Percentiles rank a stretch among this genome's conserved stretches.
These are phyloP conservation scores for Tricholoma furcatifolium DNA, from an alignment of 768 basidiomycete genomes.

Conservation along the genomic window DNA sequence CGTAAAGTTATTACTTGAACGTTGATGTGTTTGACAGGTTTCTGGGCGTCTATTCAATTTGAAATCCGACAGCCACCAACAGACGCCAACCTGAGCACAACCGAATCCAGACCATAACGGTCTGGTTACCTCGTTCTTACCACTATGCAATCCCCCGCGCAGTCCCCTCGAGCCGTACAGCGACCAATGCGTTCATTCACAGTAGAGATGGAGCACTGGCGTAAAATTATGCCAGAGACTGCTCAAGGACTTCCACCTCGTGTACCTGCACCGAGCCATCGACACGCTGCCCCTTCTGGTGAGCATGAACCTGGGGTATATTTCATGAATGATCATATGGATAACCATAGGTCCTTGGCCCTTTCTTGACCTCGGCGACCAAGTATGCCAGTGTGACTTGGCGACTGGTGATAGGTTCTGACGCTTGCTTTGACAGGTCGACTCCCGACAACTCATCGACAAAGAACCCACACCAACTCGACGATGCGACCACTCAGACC, in stretches of 20 bases:
- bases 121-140: not conserved
- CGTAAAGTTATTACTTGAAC: no score
- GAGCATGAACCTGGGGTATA: slow-evolving; percentile 16
- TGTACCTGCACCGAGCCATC: slow-evolving; percentile 31
- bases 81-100: no score
- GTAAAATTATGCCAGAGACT: slow-evolving; percentile 8
- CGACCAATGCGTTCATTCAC: slow-evolving; percentile 8
- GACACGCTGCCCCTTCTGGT: slow-evolving; percentile 43
- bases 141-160: not conserved
- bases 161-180: not conserved
- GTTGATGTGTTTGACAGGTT: not conserved
- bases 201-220: slow-evolving; percentile 7
- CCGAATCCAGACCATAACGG: not conserved
- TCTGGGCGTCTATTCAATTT: not conserved
- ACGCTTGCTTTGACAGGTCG: slow-evolving; percentile 19
- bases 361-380: slow-evolving; percentile 32
- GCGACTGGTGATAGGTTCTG: not conserved
- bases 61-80: not conserved
- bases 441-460: slow-evolving; percentile 24
- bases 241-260: slow-evolving; percentile 20
- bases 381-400: slow-evolving; percentile 14
- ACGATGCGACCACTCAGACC: slow-evolving; percentile 22
- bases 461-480: slow-evolving; percentile 5
- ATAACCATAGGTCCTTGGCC: slow-evolving; percentile 33
- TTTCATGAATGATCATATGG: not conserved